Evolutionary conservation across 2,329 filamentous ascomycete species (phyloP).

Genomic region (Colletotrichum graminicola): DNA sequence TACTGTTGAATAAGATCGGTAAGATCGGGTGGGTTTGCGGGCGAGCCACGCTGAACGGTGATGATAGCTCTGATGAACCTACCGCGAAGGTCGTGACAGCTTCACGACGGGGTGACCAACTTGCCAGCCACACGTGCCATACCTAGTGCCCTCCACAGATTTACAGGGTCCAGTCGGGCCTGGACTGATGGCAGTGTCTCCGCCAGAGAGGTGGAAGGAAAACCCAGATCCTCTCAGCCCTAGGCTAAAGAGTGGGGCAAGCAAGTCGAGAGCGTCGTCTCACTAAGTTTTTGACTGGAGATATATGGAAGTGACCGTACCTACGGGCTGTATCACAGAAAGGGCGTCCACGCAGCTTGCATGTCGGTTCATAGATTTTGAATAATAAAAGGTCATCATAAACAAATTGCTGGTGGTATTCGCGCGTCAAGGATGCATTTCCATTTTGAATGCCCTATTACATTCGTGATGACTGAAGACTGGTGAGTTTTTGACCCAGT

Average conservation of each 20-base stretch:
- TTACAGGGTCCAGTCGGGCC: no score
- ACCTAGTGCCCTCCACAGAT: no score
- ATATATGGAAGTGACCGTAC: not conserved
- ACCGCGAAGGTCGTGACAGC: no score
- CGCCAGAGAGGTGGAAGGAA: not conserved
- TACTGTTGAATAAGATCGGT: no score
- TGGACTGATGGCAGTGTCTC: no score
- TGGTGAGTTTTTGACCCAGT: constrained; percentile 15
- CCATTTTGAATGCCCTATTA: constrained; percentile 54
- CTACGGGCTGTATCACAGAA: not conserved
- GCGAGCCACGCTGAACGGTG: no score
- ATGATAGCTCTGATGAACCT: no score
- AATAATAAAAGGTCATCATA: not conserved
- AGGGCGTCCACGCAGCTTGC: not conserved
- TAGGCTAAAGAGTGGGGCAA: not conserved
- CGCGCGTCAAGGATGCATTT: constrained; percentile 49
- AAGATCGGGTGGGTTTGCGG: no score
- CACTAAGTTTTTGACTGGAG: not conserved
- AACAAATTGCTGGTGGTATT: constrained; percentile 41
- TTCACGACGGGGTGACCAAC: no score
- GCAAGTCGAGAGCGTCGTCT: not conserved
- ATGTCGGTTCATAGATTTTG: not conserved
- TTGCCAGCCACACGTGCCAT: no score
- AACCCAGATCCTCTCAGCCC: not conserved
- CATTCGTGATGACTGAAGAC: constrained; percentile 49